Evolutionary conservation across 192 early-diverging fungal species (phyloP), one percentile per base, ranked within the genome.

Genomic region (Kappamyces sp.): DNA sequence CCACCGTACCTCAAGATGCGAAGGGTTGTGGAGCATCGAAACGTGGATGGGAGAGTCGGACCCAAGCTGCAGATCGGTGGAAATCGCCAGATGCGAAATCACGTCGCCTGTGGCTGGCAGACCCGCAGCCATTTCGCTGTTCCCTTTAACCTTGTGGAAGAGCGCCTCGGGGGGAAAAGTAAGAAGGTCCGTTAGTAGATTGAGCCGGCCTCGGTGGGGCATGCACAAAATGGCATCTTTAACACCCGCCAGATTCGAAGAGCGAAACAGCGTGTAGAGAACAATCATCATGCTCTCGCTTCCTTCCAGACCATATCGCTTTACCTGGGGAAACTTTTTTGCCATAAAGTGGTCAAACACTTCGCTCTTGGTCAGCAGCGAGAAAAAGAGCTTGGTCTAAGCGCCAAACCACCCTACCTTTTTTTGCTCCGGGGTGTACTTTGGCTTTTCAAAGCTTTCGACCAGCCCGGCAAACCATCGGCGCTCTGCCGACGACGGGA

Each of bases 261-360:
- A 73, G 49, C 77, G 71, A 67, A 96, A 93, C n/a, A 96, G 66
- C 61, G 83, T 76, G 67, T 98, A 91, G 14, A 98, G 72, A 6
- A 87, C 88, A 11, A 79, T 63, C 83, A 96, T 94, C 81, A 94
- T 94, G 59, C 87, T 89, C 69, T 98, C 95, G 33, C 90, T 91
- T 30, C 95, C 95, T 68, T 98, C 95, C 14, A 98, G 66, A 7
- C 95, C 95, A 64, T 98, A 98, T 9, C 95, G 85, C 75, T 96
- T 96, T 51, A 98, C 85, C 61, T 93, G 86, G 12, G 91, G 89
- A 71, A 98, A 98, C 68, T 88, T 90, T 61, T 94, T 96, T 49
- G 88, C 88, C 90, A 98, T 94, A 69, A 95, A 98, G 62, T 92
- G 93, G 71, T 98, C 95, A 80, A 98, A 98, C 29, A 81, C 75